Evolutionary conservation across 2,329 filamentous ascomycete species (phyloP), one percentile per base, ranked within the genome.

Genomic region (Apiospora pterosperma): DNA sequence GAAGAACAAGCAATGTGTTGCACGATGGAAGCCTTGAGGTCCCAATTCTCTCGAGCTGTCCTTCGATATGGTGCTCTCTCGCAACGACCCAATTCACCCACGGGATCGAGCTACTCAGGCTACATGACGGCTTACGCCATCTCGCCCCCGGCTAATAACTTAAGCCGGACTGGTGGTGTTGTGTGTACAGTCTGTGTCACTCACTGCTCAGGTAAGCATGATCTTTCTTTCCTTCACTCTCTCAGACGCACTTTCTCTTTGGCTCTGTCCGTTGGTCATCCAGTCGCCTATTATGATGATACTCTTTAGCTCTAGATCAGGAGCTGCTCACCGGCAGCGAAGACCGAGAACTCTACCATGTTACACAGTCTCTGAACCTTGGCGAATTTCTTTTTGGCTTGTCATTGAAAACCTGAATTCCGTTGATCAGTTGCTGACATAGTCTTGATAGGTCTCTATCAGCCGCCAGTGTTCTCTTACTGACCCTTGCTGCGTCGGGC

Each of bases 1-100:
- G 61, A 63, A 65, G 64, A 65, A 65, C 64, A 65, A 65, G 61
- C 64, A 65, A 62, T 61, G 64, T 65, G 64, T 62, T 65, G 64
- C 64, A 63, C 55, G 58, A 48, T 44, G 58, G 61, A 62, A 59
- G 34, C 61, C 42, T 55, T 55, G 48, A 55, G 48, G 48, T 55
- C 48, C 48, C 48, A 55, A 55, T 55, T 55, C 48, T 55, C 48
- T 55, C 28, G 48, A 55, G 48, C 48, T 55, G 31, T 55, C 48
- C 48, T 55, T 55, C 48, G 48, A 55, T 55, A 55, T 55, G 48
- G 48, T 55, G 48, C 48, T 55, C 48, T 55, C 48, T 55, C 48
- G 48, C 48, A 55, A 55, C 48, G 48, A 55, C 48, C 48, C 48
- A 60, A 41, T 31, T 60, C n/a, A 16, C 41, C 62, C 39, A 21